Evolutionary conservation across 2,329 filamentous ascomycete species (phyloP), one percentile per base, ranked within the genome.

Genomic region (Fusarium kyushuense): DNA sequence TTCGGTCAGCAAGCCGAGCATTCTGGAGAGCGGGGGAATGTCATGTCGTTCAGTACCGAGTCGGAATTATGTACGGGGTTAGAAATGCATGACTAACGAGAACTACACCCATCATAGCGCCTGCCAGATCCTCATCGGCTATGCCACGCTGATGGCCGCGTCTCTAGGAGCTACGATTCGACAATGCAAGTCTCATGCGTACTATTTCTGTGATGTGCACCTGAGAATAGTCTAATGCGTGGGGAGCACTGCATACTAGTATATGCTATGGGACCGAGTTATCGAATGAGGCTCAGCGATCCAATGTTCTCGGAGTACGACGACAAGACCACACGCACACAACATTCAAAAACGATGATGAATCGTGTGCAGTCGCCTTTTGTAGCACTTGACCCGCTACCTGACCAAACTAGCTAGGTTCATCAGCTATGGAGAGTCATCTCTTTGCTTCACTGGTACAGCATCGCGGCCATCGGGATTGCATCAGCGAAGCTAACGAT

Each of bases 61-160:
- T 54, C 55, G 62, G 52, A 36, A 60, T 70, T 68, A 72, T 54
- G 41, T 60, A 68, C 54, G 36, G 55, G 54, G 53, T 51, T 36
- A 45, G 43, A 46, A 68, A 68, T 58, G 51, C 59, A 60, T 70
- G 69, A 71, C 69, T 70, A 71, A 72, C 38, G 42, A 40, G 54
- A 65, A 68, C 58, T 60, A 38, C 41, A 17, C 13, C 33, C 23
- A 40, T 13, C 16, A 36, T 21, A 41, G 33, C 42, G 36, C 38
- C 40, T 30, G 23, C 25, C 41, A 40, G 42, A 54, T 32, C 53
- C 33, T 46, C 53, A 55, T 45, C 36, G 54, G 21, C 27, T 33
- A 27, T 54, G 43, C 35, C n/a, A 49, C 49, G 52, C 23, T 43
- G 57, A 21, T 48, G 45, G 45, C 32, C 59, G 45, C 25, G 13